These are phyloP conservation scores for Phytophthora agathidicida DNA, from an alignment of 352 stramenopile genomes.

Conservation along the genomic window DNA sequence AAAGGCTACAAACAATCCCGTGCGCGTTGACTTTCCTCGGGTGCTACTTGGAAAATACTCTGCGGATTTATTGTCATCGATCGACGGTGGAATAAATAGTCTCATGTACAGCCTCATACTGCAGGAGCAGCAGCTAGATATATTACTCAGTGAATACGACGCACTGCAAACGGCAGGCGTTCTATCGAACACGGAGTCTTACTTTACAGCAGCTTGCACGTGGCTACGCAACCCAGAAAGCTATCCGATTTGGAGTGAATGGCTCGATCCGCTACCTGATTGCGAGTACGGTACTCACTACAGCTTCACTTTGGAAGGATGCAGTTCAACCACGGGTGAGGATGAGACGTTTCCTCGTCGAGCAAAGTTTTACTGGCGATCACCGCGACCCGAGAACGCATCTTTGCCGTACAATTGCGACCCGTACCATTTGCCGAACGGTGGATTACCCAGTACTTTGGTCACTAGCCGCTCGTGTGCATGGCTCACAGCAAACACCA, in stretches of 20 bases:
- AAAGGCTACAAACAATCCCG: constrained; percentile 43
- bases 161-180: background rate
- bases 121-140: constrained; percentile 24
- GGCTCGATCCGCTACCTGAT: constrained; percentile 41
- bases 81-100: constrained; percentile 18
- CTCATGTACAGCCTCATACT: constrained; percentile 30
- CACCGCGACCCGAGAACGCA: constrained; percentile 38
- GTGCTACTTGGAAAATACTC: constrained; percentile 45
- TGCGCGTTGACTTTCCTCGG: constrained; percentile 47
- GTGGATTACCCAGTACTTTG: constrained; percentile 25
- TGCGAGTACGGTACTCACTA: constrained; percentile 44
- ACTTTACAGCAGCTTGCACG: constrained; percentile 44
- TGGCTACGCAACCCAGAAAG: constrained; percentile 47
- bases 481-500: constrained; percentile 39
- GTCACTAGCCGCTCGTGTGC: constrained; percentile 44
- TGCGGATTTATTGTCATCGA: constrained; percentile 18
- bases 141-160: constrained; percentile 19
- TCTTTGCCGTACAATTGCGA: constrained; percentile 53
- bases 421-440: constrained; percentile 16
- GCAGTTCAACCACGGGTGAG: constrained; percentile 10
- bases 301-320: constrained; percentile 37
- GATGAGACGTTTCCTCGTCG: constrained; percentile 30
- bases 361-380: constrained; percentile 41
- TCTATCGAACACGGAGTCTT: constrained; percentile 21
- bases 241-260: constrained; percentile 45